phyloP scores from a whole-genome alignment of 2,329 filamentous ascomycete genomes.

The Paecilomyces niveus region DNA sequence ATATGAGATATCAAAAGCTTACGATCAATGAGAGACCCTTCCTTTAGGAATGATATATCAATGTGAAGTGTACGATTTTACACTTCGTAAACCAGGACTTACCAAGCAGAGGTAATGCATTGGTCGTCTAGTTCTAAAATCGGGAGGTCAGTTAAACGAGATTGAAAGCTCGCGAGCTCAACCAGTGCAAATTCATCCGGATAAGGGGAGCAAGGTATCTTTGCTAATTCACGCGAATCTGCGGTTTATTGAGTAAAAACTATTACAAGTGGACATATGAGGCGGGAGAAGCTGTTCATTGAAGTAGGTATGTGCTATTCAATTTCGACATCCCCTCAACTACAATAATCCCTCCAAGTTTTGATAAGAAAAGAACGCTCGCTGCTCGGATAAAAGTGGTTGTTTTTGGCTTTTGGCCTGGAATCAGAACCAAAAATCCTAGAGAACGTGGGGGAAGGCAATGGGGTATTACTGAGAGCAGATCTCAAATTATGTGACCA shows the following conservation, averaged over 20 bases:
- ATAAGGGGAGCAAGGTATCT: not conserved
- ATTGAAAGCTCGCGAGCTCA: not conserved
- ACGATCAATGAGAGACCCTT: too few relatives aligned
- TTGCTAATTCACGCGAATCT: not conserved
- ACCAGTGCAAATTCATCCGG: not conserved
- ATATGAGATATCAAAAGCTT: not conserved
- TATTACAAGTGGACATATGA: not conserved
- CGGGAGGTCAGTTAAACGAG: not conserved
- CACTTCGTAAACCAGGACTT: too few relatives aligned
- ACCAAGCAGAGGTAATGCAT: not conserved
- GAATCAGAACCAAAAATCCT: not conserved
- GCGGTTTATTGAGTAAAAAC: not conserved
- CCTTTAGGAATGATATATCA: too few relatives aligned
- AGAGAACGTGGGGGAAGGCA: constrained; percentile 27
- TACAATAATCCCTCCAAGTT: constrained; percentile 11
- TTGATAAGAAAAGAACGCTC: constrained; percentile 29
- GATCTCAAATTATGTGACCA: constrained; percentile 19
- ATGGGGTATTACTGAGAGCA: constrained; percentile 29
- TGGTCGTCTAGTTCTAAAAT: not conserved
- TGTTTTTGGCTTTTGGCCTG: constrained; percentile 12
- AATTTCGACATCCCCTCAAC: not conserved
- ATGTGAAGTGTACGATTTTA: too few relatives aligned
- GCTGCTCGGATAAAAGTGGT: constrained; percentile 21
- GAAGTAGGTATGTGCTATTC: constrained; percentile 4
- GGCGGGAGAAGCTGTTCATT: not conserved